Conservation (phyloP, 169 alveolate genomes). For the Fabrea salina region DNA sequence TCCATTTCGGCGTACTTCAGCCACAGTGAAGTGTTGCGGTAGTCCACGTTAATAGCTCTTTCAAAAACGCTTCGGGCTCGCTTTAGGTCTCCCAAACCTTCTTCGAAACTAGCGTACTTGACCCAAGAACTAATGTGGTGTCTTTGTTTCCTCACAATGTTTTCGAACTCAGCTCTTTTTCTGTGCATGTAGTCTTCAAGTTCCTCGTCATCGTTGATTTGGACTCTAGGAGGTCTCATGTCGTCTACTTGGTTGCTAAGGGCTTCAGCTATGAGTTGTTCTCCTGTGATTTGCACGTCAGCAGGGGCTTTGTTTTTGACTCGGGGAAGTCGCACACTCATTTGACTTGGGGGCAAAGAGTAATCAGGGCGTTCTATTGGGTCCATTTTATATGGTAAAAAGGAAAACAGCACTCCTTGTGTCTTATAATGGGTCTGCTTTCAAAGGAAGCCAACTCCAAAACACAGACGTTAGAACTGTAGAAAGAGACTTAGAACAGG, state of each 20-base stretch:
- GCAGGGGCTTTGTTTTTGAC: constrained; percentile 94
- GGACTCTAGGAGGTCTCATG: constrained; percentile 71
- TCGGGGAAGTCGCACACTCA: constrained; percentile 12
- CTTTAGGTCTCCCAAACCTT: constrained; percentile 90
- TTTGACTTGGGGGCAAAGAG: not conserved
- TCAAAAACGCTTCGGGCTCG: constrained; percentile 96
- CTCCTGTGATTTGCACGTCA: constrained; percentile 98
- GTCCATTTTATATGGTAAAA: constrained; percentile 5
- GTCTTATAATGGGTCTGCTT: constrained; percentile 21
- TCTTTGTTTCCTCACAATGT: constrained; percentile 91
- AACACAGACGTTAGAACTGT: not conserved
- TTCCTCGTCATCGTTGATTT: constrained; percentile 92
- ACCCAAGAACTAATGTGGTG: constrained; percentile 96
- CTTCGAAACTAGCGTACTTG: constrained; percentile 98
- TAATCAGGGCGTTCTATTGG: not conserved
- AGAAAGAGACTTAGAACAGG: constrained; percentile 17
- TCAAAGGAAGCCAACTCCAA: constrained; percentile 16
- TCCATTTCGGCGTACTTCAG: constrained; percentile 98
- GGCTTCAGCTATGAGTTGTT: constrained; percentile 96
- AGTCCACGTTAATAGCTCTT: constrained; percentile 96
- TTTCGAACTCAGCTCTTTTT: constrained; percentile 96
- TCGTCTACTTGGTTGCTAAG: constrained; percentile 91
- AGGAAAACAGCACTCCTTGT: constrained; percentile 17
- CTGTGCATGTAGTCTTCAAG: constrained; percentile 90
- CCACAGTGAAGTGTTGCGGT: constrained; percentile 93